Evolutionary conservation across 1,284 basidiomycete species (phyloP).

Genomic region (Somion occarium): DNA sequence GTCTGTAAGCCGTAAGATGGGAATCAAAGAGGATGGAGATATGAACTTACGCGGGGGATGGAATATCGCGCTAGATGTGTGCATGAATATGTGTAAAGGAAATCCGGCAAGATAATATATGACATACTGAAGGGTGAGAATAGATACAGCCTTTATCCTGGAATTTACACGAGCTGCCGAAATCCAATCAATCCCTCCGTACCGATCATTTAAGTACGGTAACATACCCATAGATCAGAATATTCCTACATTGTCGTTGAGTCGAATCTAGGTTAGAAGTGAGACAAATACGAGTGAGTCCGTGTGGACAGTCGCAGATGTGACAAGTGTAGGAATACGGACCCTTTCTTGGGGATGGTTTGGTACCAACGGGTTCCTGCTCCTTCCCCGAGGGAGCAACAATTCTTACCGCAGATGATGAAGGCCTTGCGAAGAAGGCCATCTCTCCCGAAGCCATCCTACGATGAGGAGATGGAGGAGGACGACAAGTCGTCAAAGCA

Average conservation of each 20-base stretch:
- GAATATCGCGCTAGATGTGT: slow-evolving; percentile 22
- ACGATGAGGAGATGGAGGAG: slow-evolving; percentile 20
- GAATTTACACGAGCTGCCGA: slow-evolving; percentile 70
- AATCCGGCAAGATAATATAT: neutral
- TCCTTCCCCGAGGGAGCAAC: slow-evolving; percentile 41
- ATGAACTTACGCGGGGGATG: slow-evolving; percentile 23
- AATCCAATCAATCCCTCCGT: slow-evolving; percentile 4
- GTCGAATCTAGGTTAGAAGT: slow-evolving; percentile 44
- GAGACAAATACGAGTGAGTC: slow-evolving; percentile 3
- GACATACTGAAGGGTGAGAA: slow-evolving; percentile 70
- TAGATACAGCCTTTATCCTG: slow-evolving; percentile 84
- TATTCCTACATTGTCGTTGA: slow-evolving; percentile 82
- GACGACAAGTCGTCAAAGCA: slow-evolving; percentile 4
- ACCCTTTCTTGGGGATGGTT: slow-evolving; percentile 39
- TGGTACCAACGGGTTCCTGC: slow-evolving; percentile 20
- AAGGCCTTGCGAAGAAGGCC: slow-evolving; percentile 41
- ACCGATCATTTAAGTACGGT: neutral
- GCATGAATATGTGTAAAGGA: neutral
- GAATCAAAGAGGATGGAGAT: slow-evolving; percentile 9
- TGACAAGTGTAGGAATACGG: slow-evolving; percentile 13
- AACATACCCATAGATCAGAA: slow-evolving; percentile 80
- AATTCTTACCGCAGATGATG: slow-evolving; percentile 55
- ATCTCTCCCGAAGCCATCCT: slow-evolving; percentile 28
- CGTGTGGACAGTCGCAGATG: no score
- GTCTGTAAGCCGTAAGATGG: slow-evolving; percentile 24